Evolutionary conservation across 352 stramenopile species (phyloP).

Genomic region (Pythium sp.): DNA sequence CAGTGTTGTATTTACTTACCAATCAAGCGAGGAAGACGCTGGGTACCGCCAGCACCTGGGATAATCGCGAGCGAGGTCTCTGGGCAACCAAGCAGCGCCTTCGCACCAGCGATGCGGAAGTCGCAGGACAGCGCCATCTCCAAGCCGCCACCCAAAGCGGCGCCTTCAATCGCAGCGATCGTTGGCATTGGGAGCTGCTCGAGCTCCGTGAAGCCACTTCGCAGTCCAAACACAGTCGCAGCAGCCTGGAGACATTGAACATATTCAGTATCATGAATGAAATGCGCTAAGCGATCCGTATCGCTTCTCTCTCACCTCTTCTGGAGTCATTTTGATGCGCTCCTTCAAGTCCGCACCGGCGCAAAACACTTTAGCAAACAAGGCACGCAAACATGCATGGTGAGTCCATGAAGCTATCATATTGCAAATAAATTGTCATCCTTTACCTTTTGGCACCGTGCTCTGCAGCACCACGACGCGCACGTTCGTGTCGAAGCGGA

Average conservation of each 20-base stretch:
- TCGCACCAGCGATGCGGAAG: constrained; percentile 87
- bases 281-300: background rate
- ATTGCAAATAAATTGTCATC: too few species aligned
- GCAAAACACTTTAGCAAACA: constrained; percentile 67
- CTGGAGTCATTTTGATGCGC: constrained; percentile 78
- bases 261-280: background rate
- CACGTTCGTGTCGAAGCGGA: constrained; percentile 64
- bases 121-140: constrained; percentile 92
- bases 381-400: too few species aligned
- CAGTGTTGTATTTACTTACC: constrained; percentile 27
- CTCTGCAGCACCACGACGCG: constrained; percentile 83
- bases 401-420: too few species aligned
- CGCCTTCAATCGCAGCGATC: constrained; percentile 90
- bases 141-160: constrained; percentile 88
- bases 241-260: constrained; percentile 32
- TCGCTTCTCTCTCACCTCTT: constrained; percentile 52
- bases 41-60: constrained; percentile 90
- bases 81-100: constrained; percentile 85
- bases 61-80: constrained; percentile 94
- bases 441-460: constrained; percentile 48
- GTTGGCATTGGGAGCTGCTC: constrained; percentile 90
- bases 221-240: constrained; percentile 69
- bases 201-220: constrained; percentile 82
- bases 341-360: constrained; percentile 91
- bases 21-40: constrained; percentile 90